phyloP scores from a whole-genome alignment of 2,329 filamentous ascomycete genomes.

The Fusarium pininemorale region DNA sequence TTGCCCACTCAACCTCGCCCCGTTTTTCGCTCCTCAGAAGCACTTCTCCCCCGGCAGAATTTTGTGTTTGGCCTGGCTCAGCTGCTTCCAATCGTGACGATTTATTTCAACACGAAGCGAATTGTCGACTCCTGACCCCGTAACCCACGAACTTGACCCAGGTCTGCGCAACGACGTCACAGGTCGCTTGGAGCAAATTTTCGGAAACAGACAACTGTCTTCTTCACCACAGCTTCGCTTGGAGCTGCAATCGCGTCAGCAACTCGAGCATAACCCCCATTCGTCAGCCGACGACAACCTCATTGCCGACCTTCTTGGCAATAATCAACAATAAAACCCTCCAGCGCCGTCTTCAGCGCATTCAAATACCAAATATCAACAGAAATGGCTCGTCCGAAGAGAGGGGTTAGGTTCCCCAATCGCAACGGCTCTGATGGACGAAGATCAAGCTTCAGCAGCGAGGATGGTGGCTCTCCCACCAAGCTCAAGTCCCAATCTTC shows the following conservation, averaged over 20 bases:
- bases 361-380: slow-evolving; percentile 1
- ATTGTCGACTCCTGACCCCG: slow-evolving; percentile 20
- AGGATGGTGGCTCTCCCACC: slow-evolving; percentile 55
- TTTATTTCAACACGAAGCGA: slow-evolving; percentile 2
- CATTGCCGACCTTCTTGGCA: slow-evolving; percentile 5
- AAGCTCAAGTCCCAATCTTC: slow-evolving; percentile 42
- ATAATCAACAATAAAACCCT: neutral
- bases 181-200: slow-evolving; percentile 2
- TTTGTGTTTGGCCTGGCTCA: neutral
- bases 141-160: slow-evolving; percentile 6
- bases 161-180: slow-evolving; percentile 29
- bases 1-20: slow-evolving; percentile 21
- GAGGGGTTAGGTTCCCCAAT: slow-evolving; percentile 66
- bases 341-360: neutral
- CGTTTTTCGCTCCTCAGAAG: slow-evolving; percentile 5
- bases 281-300: slow-evolving; percentile 13
- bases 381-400: slow-evolving; percentile 52
- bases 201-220: slow-evolving; percentile 3
- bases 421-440: slow-evolving; percentile 60
- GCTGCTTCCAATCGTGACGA: slow-evolving; percentile 11
- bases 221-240: neutral
- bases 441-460: slow-evolving; percentile 77
- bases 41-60: neutral
- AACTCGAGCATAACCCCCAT: neutral
- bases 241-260: neutral